Percentiles rank a stretch among this genome's conserved stretches.
Evolutionary conservation across 2,329 filamentous ascomycete species (phyloP).

Genomic region (Sclerotinia borealis): DNA sequence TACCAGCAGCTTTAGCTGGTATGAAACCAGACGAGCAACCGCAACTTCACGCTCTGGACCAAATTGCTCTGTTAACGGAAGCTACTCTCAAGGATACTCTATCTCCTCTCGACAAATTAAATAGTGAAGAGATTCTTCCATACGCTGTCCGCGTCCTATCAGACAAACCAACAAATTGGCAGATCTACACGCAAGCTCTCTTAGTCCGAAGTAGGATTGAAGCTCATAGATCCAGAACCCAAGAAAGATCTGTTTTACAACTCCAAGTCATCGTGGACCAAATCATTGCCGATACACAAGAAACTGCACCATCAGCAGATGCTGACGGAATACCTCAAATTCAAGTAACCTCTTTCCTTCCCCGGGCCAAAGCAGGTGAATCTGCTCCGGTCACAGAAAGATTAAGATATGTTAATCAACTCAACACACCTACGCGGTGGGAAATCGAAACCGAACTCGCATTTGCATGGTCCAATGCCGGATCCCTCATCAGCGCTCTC

Average conservation of each 20-base stretch:
- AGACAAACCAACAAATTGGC: slow-evolving; percentile 93
- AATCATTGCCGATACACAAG: slow-evolving; percentile 74
- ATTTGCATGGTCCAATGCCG: slow-evolving; percentile 83
- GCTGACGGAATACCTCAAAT: slow-evolving; percentile 35
- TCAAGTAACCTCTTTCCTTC: slow-evolving; percentile 72
- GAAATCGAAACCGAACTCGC: slow-evolving; percentile 91
- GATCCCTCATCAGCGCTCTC: slow-evolving; percentile 80
- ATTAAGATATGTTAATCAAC: slow-evolving; percentile 74
- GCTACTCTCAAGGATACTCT: slow-evolving; percentile 83
- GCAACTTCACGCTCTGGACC: slow-evolving; percentile 73
- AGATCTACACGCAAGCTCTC: slow-evolving; percentile 91
- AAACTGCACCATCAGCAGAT: slow-evolving; percentile 18
- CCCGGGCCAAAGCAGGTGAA: slow-evolving; percentile 66
- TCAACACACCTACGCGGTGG: slow-evolving; percentile 84
- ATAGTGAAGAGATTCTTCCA: slow-evolving; percentile 86
- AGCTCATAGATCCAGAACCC: slow-evolving; percentile 75
- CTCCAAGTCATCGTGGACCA: slow-evolving; percentile 94
- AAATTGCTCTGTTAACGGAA: slow-evolving; percentile 84
- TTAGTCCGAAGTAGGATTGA: slow-evolving; percentile 88
- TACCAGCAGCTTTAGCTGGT: slow-evolving; percentile 57
- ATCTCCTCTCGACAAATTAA: slow-evolving; percentile 76
- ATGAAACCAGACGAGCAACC: slow-evolving; percentile 78
- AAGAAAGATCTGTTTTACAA: slow-evolving; percentile 85
- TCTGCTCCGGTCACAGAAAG: slow-evolving; percentile 72
- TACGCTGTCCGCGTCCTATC: slow-evolving; percentile 84